These are phyloP conservation scores for Candolleomyces eurysporus DNA, from an alignment of 768 basidiomycete genomes.

Conservation along the genomic window DNA sequence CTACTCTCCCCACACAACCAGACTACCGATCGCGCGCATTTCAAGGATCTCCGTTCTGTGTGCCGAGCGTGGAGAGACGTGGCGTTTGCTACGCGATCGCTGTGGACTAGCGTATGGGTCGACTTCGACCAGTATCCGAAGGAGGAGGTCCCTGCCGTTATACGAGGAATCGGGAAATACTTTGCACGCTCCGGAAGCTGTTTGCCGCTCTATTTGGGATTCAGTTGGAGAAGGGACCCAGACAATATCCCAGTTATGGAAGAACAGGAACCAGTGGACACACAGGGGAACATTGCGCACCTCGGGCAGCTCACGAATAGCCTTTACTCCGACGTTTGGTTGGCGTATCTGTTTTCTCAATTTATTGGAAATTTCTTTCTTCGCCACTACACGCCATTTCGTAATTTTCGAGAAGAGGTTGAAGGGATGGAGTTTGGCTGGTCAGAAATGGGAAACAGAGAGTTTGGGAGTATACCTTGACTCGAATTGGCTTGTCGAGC, in stretches of 20 bases:
- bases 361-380: neutral
- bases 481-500: no score
- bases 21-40: neutral
- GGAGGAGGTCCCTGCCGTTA: neutral
- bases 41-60: neutral
- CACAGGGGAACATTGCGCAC: neutral
- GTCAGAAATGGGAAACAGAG: no score
- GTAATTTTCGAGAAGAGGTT: neutral
- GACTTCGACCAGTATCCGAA: neutral
- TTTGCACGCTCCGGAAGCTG: neutral
- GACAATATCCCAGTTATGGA: neutral
- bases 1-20: neutral
- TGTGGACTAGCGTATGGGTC: neutral
- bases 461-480: no score
- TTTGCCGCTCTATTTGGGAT: neutral
- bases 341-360: neutral
- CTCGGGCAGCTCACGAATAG: no score
- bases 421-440: neutral
- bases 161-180: neutral
- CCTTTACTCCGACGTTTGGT: neutral
- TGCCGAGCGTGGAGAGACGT: neutral
- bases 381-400: neutral
- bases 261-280: neutral
- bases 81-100: neutral
- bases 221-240: neutral